These are phyloP conservation scores for Thermothelomyces thermophilus DNA, from an alignment of 2,329 filamentous ascomycete genomes.

Conservation along the genomic window DNA sequence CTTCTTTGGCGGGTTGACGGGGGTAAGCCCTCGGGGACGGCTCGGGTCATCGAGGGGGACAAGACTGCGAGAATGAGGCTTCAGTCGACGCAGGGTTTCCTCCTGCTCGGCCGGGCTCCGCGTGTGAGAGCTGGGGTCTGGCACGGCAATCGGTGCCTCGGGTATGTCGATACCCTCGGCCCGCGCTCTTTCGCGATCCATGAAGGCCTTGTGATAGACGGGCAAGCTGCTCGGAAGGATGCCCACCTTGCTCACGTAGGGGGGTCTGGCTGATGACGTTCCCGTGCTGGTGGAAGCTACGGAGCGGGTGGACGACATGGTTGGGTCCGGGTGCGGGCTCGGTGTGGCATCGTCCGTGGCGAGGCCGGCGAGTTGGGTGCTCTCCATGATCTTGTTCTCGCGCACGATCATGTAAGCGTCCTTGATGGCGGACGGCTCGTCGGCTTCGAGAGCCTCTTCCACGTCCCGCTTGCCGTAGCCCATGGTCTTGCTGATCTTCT, in stretches of 20 bases:
- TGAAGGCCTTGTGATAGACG: slow-evolving; percentile 82
- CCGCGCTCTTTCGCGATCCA: slow-evolving; percentile 61
- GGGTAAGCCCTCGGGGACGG: slow-evolving; percentile 57
- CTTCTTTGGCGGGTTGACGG: slow-evolving; percentile 60
- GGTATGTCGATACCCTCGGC: slow-evolving; percentile 41
- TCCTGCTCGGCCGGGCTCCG: slow-evolving; percentile 70
- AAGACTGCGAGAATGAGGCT: slow-evolving; percentile 73
- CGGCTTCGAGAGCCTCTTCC: slow-evolving; percentile 82
- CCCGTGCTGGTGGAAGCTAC: slow-evolving; percentile 43
- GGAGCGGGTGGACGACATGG: slow-evolving; percentile 49
- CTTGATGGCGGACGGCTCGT: slow-evolving; percentile 96
- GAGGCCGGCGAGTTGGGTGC: slow-evolving; percentile 54
- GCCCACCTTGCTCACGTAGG: slow-evolving; percentile 76
- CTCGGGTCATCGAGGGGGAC: slow-evolving; percentile 59
- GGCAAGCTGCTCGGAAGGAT: slow-evolving; percentile 88
- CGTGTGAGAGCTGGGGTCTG: slow-evolving; percentile 43
- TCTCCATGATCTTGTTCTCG: slow-evolving; percentile 96
- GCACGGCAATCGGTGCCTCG: slow-evolving; percentile 38
- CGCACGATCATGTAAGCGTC: slow-evolving; percentile 97
- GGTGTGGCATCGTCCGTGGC: slow-evolving; percentile 28
- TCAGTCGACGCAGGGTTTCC: slow-evolving; percentile 71
- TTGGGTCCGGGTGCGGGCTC: slow-evolving; percentile 45
- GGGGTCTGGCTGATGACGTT: slow-evolving; percentile 44
- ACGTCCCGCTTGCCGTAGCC: slow-evolving; percentile 94
- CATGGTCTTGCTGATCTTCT: slow-evolving; percentile 97